These are phyloP conservation scores for Pyrus betulifolia DNA, from an alignment of 306 rosid genomes.

Conservation along the genomic window DNA sequence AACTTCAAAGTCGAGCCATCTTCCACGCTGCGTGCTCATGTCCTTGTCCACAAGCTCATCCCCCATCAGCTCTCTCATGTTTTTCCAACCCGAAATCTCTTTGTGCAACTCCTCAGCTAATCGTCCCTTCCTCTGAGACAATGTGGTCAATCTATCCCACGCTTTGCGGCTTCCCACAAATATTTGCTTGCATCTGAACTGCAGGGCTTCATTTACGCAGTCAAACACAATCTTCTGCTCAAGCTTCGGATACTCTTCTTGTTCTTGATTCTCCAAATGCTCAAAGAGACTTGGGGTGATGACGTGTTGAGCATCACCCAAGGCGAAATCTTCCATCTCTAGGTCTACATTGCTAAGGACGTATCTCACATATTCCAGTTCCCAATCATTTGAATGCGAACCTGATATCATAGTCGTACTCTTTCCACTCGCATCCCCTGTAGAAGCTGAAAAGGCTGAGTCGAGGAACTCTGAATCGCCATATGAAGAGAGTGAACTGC, in stretches of 20 bases:
- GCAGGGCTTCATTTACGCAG: slow-evolving; percentile 48
- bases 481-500: slow-evolving; percentile 24
- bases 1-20: slow-evolving; percentile 60
- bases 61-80: slow-evolving; percentile 52
- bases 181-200: slow-evolving; percentile 31
- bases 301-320: slow-evolving; percentile 28
- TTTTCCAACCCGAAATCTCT: slow-evolving; percentile 51
- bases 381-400: slow-evolving; percentile 40
- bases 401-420: slow-evolving; percentile 13
- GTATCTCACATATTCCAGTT: slow-evolving; percentile 51
- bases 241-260: slow-evolving; percentile 33
- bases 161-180: slow-evolving; percentile 43
- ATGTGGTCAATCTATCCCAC: slow-evolving; percentile 37
- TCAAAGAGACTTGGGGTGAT: slow-evolving; percentile 54
- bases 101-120: slow-evolving; percentile 54
- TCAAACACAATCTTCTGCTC: slow-evolving; percentile 59
- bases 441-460: slow-evolving; percentile 27
- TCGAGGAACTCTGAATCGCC: slow-evolving; percentile 26
- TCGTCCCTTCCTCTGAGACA: slow-evolving; percentile 32
- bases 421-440: slow-evolving; percentile 15
- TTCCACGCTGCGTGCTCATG: slow-evolving; percentile 68
- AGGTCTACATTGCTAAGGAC: slow-evolving; percentile 46
- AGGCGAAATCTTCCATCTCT: slow-evolving; percentile 39
- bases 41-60: slow-evolving; percentile 74
- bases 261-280: slow-evolving; percentile 36